A percentile compares a stretch with the other conserved stretches of the same genome.
Evolutionary conservation across 1,139 yeast genomes (phyloP).

Genomic region (Yamadazyma pseudoaaseri): DNA sequence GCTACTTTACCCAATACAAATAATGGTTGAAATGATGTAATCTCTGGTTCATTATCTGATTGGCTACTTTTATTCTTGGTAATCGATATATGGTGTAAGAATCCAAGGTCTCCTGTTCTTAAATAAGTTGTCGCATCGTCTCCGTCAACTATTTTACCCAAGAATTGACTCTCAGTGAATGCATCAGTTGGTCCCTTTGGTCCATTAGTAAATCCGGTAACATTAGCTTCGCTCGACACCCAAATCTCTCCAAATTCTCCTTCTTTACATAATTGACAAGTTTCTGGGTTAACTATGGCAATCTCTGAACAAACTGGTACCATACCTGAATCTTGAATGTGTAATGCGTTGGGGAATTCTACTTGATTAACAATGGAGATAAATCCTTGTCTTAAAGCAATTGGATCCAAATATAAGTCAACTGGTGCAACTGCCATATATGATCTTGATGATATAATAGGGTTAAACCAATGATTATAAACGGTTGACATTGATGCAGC

Average conservation of each 20-base stretch:
- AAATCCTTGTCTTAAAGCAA: slow-evolving; percentile 85
- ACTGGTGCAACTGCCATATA: slow-evolving; percentile 89
- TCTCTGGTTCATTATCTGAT: slow-evolving; percentile 21
- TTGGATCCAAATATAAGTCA: slow-evolving; percentile 82
- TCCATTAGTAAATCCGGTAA: slow-evolving; percentile 58
- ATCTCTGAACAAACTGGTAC: slow-evolving; percentile 94
- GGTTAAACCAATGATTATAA: slow-evolving; percentile 78
- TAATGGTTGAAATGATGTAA: slow-evolving; percentile 66
- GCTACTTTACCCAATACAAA: slow-evolving; percentile 84
- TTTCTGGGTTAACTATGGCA: slow-evolving; percentile 94
- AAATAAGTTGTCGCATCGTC: slow-evolving; percentile 63
- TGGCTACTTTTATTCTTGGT: slow-evolving; percentile 32
- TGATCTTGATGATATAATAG: slow-evolving; percentile 81
- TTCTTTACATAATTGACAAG: slow-evolving; percentile 68
- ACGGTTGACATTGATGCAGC: slow-evolving; percentile 74
- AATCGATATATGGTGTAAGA: slow-evolving; percentile 67
- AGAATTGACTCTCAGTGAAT: slow-evolving; percentile 45
- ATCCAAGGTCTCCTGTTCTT: slow-evolving; percentile 94
- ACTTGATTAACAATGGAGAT: slow-evolving; percentile 76
- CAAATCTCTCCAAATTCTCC: slow-evolving; percentile 99
- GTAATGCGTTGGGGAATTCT: slow-evolving; percentile 65
- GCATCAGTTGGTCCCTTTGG: slow-evolving; percentile 47
- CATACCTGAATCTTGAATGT: slow-evolving; percentile 92
- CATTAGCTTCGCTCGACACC: slow-evolving; percentile 89
- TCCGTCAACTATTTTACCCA: slow-evolving; percentile 59